Evolutionary conservation across 2,329 filamentous ascomycete species (phyloP).

Genomic region (Biscogniauxia marginata): DNA sequence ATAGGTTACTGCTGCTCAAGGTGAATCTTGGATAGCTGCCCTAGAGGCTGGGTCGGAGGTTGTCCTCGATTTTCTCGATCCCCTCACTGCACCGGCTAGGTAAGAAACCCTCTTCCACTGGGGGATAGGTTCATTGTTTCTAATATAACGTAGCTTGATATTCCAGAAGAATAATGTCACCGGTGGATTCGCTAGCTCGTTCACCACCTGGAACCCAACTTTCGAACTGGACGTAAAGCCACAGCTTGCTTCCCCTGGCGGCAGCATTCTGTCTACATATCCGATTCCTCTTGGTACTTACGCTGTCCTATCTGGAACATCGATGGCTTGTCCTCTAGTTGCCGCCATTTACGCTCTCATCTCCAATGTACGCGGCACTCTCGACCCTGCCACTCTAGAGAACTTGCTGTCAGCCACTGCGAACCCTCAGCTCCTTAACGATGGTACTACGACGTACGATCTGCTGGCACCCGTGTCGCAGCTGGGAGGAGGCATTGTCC

Average conservation of each 20-base stretch:
- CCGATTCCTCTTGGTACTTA: conserved; percentile 48
- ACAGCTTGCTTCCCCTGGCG: conserved; percentile 55
- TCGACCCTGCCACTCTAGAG: conserved; percentile 49
- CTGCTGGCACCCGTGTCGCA: conserved; percentile 56
- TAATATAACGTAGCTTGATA: conserved; percentile 33
- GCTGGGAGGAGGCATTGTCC: conserved; percentile 59
- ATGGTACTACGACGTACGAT: conserved; percentile 27
- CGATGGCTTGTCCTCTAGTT: conserved; percentile 58
- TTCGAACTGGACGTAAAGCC: conserved; percentile 59
- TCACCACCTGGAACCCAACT: conserved; percentile 60
- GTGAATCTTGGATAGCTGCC: conserved; percentile 42
- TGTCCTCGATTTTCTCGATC: conserved; percentile 43
- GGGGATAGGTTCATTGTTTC: not conserved
- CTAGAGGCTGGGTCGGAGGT: conserved; percentile 45
- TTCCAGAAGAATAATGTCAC: conserved; percentile 40
- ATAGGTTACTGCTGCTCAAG: conserved; percentile 38
- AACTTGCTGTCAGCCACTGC: conserved; percentile 30
- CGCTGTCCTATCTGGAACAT: conserved; percentile 54
- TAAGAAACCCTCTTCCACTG: conserved; percentile 11
- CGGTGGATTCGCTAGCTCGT: conserved; percentile 52
- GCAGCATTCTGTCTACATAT: conserved; percentile 58
- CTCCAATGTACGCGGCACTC: conserved; percentile 49
- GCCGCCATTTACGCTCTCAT: conserved; percentile 56
- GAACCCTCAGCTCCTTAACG: conserved; percentile 18
- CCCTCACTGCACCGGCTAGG: conserved; percentile 33